Base-by-base conservation (phyloP, 2,329 filamentous ascomycete species). In the Didymella pinodella region DNA sequence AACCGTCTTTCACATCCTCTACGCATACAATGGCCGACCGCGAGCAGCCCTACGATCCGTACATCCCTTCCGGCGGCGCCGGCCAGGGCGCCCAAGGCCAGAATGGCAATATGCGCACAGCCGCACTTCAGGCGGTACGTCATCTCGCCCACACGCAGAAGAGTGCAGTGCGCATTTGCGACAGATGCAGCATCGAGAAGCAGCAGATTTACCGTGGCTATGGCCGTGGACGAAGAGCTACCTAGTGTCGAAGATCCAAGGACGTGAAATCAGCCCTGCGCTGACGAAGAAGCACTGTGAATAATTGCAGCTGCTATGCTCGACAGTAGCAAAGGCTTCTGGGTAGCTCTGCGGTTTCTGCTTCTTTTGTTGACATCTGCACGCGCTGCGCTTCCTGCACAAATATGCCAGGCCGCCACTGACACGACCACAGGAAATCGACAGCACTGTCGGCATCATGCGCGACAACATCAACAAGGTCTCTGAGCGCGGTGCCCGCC, bases 401-500 rank as follows among this genome's bases (percentile, higher is more conserved):
- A 5, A 18, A 18, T 14, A 6, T 26, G 2, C 18, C 44, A 47
- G 41, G 56, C 59, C 50, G 26, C 34, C 41, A 34, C 58, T 61
- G 29, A 60, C 31, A 29, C 18, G 20, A n/a, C 2, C 12, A 22
- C 47, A 99, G 95, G 91, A 98, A 96, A 97, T 99, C 80, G 90
- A 98, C 79, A 91, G 93, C 75, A 97, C 94, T 50, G 92, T 97
- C 72, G 90, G 90, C 75, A 91, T 95, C 68, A 97, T 99, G 94
- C 88, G 91, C 74, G 90, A 97, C 79, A 99, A 99, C 83, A 96
- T 99, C 84, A 93, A 93, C 84, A 96, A 95, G 81, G 92, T 97
- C 63, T 93, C 91, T 43, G 89, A 97, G 80, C 93, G 95, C 85
- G 95, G 95, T 76, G 91, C 93, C 75, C 87, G 89, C 70, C 86